phyloP scores from a whole-genome alignment of 2,329 filamentous ascomycete genomes.

The Trichophyton equinum region DNA sequence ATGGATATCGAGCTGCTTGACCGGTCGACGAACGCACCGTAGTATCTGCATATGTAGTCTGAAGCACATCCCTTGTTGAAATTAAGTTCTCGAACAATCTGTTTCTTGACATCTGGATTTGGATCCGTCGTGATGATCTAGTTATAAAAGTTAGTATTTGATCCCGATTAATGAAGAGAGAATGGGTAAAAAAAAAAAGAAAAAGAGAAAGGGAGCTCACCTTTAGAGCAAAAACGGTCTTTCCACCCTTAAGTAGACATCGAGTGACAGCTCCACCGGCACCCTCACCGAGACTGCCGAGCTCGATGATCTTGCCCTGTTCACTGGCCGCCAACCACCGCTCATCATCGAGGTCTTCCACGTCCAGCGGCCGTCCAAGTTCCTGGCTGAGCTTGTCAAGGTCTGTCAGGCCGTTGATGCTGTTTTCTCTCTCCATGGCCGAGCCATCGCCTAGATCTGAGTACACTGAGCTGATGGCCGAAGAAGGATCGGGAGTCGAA shows the following conservation, averaged over 20 bases:
- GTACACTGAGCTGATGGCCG: slow-evolving; percentile 73
- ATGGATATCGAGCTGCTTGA: slow-evolving; percentile 96
- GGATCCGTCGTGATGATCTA: slow-evolving; percentile 97
- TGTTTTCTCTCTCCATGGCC: slow-evolving; percentile 71
- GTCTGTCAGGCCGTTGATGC: slow-evolving; percentile 60
- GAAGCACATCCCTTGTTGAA: slow-evolving; percentile 98
- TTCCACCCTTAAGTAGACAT: slow-evolving; percentile 77
- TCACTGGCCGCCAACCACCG: slow-evolving; percentile 88
- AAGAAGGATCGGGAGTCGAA: slow-evolving; percentile 70
- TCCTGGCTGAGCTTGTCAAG: slow-evolving; percentile 73
- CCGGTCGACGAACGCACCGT: slow-evolving; percentile 90
- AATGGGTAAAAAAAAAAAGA: not conserved
- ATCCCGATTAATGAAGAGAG: not conserved
- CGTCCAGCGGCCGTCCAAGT: slow-evolving; percentile 71
- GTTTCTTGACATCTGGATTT: slow-evolving; percentile 94
- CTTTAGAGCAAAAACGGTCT: slow-evolving; percentile 93
- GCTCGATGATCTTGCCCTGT: slow-evolving; percentile 74
- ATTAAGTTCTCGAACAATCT: slow-evolving; percentile 87
- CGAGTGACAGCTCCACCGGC: slow-evolving; percentile 90
- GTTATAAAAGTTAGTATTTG: slow-evolving; percentile 13
- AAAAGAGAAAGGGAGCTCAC: slow-evolving; percentile 36
- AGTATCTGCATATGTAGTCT: slow-evolving; percentile 93
- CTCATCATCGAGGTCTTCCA: slow-evolving; percentile 88
- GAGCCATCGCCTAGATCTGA: slow-evolving; percentile 66
- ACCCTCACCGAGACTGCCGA: slow-evolving; percentile 84